Conservation (phyloP, 2,329 filamentous ascomycete species). For the Claviceps sp. region DNA sequence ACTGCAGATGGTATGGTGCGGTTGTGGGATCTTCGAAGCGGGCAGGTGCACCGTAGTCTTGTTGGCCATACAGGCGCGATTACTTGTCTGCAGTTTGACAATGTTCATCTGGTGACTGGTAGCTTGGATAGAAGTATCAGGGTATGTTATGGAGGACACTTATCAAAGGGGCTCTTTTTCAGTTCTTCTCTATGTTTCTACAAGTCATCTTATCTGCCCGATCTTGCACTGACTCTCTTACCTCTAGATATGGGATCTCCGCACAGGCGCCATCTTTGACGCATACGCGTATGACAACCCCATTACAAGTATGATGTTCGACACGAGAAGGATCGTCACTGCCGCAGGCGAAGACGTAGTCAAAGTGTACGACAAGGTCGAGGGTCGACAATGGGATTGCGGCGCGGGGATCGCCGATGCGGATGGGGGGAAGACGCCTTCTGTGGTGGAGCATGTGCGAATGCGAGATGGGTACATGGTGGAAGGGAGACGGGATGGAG, state of each 20-base stretch:
- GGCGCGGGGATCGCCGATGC: constrained; percentile 65
- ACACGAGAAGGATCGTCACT: constrained; percentile 73
- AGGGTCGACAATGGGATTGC: constrained; percentile 93
- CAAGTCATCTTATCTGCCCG: too few species aligned
- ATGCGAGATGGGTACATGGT: constrained; percentile 90
- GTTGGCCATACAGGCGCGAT: constrained; percentile 93
- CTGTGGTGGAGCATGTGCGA: constrained; percentile 70
- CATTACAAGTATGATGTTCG: constrained; percentile 95
- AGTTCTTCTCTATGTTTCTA: too few species aligned
- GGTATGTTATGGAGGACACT: constrained; percentile 42
- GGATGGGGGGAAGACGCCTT: constrained; percentile 49
- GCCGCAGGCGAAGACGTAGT: constrained; percentile 87
- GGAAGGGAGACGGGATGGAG: constrained; percentile 77
- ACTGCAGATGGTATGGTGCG: constrained; percentile 96
- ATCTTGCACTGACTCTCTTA: not conserved
- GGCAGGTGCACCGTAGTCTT: constrained; percentile 90
- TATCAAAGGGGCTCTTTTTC: too few species aligned
- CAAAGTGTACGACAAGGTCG: constrained; percentile 96
- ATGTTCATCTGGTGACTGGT: constrained; percentile 86
- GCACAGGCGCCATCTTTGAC: constrained; percentile 88
- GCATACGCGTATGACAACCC: constrained; percentile 90
- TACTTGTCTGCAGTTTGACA: constrained; percentile 90
- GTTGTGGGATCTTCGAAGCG: constrained; percentile 90
- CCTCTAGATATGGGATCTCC: constrained; percentile 88
- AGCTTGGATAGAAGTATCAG: constrained; percentile 86